phyloP scores from a whole-genome alignment of 2,329 filamentous ascomycete species.

The Aspergillus latus region DNA sequence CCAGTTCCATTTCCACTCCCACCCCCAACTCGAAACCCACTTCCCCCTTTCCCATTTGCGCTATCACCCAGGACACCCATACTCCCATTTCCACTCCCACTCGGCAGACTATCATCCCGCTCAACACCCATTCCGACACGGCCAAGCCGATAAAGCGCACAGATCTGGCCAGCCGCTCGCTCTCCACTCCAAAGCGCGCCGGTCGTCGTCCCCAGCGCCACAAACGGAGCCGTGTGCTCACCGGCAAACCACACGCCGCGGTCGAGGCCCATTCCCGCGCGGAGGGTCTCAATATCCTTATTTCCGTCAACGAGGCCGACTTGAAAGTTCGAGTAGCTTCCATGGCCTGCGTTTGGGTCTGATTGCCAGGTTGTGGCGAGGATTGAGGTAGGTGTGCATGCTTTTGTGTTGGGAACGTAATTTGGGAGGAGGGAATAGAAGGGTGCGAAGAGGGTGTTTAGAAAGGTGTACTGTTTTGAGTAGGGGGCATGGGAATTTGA shows the following conservation, averaged over 20 bases:
- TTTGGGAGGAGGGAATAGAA: conserved; percentile 75
- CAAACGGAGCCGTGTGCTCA: conserved; percentile 87
- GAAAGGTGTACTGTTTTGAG: conserved; percentile 48
- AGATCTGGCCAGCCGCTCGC: conserved; percentile 63
- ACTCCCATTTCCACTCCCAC: conserved; percentile 10
- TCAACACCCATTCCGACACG: conserved; percentile 22
- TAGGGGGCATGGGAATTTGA: conserved; percentile 31
- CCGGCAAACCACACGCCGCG: conserved; percentile 81
- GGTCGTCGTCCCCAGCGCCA: conserved; percentile 82
- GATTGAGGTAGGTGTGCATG: conserved; percentile 63
- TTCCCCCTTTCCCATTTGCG: background rate
- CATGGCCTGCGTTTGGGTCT: conserved; percentile 76
- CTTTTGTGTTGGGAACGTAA: conserved; percentile 54
- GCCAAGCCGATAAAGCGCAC: conserved; percentile 28
- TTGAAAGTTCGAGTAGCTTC: conserved; percentile 84
- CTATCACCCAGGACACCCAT: background rate
- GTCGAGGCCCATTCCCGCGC: conserved; percentile 51
- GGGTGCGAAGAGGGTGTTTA: conserved; percentile 69
- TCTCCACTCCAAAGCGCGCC: conserved; percentile 93
- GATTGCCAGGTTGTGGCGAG: conserved; percentile 75
- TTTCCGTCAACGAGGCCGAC: conserved; percentile 70
- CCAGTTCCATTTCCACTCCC: background rate
- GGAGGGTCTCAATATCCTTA: conserved; percentile 64
- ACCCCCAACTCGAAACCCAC: background rate
- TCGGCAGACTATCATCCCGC: conserved; percentile 37